Evolutionary conservation across 2,329 filamentous ascomycete genomes (phyloP).

Genomic region (Arthrobotrys musiformis): DNA sequence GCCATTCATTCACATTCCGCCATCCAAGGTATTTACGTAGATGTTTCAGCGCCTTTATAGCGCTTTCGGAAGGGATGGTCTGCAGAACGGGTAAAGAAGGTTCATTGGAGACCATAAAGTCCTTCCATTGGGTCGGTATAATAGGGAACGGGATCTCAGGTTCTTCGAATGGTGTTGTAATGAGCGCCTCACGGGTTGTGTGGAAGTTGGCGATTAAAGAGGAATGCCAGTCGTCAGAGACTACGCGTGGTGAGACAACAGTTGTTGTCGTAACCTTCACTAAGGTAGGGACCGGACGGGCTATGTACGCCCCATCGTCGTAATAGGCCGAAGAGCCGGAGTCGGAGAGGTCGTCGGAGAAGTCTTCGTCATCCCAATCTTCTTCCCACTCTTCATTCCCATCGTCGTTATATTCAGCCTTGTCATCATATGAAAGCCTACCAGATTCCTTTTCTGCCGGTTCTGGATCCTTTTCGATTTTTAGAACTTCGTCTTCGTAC

Average conservation of each 20-base stretch:
- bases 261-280: background rate
- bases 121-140: constrained; percentile 35
- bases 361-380: constrained; percentile 22
- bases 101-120: constrained; percentile 41
- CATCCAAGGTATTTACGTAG: constrained; percentile 48
- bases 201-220: constrained; percentile 40
- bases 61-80: constrained; percentile 34
- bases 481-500: constrained; percentile 2
- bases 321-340: constrained; percentile 48
- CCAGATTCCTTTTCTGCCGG: background rate
- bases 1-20: constrained; percentile 48
- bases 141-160: constrained; percentile 36
- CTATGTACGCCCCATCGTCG: constrained; percentile 49
- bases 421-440: constrained; percentile 18
- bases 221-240: constrained; percentile 32
- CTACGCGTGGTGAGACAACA: constrained; percentile 10
- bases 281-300: constrained; percentile 19
- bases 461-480: background rate
- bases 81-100: constrained; percentile 43
- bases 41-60: constrained; percentile 50
- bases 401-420: background rate
- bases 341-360: constrained; percentile 18
- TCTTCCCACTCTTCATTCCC: constrained; percentile 2
- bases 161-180: constrained; percentile 39
- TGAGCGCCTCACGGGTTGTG: constrained; percentile 43